Evolutionary conservation across 345 rosid genomes (phyloP).

Genomic region (Excoecaria agallocha): DNA sequence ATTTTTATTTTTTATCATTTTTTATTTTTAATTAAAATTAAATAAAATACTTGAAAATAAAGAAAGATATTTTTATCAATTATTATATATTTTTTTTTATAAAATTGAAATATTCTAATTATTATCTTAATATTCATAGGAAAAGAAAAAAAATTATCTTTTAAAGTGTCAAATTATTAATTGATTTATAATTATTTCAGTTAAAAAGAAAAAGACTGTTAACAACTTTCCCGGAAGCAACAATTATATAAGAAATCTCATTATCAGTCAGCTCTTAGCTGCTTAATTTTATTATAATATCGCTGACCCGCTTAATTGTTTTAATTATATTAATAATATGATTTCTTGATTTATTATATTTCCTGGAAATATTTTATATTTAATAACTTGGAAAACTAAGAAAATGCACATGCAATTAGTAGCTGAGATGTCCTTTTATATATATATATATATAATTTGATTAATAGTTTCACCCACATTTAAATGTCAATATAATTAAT

Average conservation of each 20-base stretch:
- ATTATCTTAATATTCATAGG: too few species aligned
- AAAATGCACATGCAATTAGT: slow-evolving; percentile 24
- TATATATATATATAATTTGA: too few species aligned
- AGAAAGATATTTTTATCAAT: too few species aligned
- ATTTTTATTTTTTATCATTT: too few species aligned
- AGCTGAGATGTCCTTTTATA: slow-evolving; percentile 3
- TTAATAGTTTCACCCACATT: too few species aligned
- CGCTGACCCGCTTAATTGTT: slow-evolving; percentile 15
- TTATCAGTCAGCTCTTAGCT: background rate
- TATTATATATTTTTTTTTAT: too few species aligned
- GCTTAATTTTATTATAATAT: background rate
- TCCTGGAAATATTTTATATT: background rate
- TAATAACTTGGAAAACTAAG: slow-evolving; percentile 11
- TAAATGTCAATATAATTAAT: too few species aligned
- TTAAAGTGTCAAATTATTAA: slow-evolving; percentile 10
- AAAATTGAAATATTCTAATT: too few species aligned
- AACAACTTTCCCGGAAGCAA: slow-evolving; percentile 20
- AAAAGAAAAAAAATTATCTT: too few species aligned
- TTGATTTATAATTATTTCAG: background rate
- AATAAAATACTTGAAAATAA: too few species aligned
- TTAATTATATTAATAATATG: background rate
- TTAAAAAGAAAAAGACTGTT: background rate
- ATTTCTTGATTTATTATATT: too few species aligned
- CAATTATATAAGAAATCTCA: background rate
- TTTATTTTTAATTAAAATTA: too few species aligned